Base-by-base conservation (phyloP, 768 basidiomycete genomes). In the Lentinula aciculospora region DNA sequence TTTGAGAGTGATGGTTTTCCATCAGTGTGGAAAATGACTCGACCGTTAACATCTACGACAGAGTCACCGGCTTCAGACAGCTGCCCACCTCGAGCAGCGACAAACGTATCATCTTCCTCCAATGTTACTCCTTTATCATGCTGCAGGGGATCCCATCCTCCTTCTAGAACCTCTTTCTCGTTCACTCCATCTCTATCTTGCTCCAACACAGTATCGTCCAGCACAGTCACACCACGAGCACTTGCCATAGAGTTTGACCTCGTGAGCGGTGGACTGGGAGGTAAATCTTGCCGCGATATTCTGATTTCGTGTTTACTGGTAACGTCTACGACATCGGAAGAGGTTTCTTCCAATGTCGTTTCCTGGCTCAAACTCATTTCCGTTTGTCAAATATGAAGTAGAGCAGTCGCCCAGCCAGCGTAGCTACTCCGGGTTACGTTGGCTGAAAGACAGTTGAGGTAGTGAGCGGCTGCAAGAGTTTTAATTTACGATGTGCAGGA, bases 211-310 rank as follows among this genome's bases (percentile, higher is more conserved):
- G 23, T 44, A n/a, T 42, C 54, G 10, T 56, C 40, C n/a, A 27
- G 2, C 34, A 27, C 19, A 25, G 23, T 44, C 13, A 36, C 37
- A 15, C 46, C 32, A 25, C 21, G 32, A 51, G 42, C 27, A 54
- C 62, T 61, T 44, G 61, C 58, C 7, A 58, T 59, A 46, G 65
- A 66, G 27, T 61, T 64, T 9, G 64, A 66, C 42, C 64, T 61
- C 13, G 71, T 68, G 36, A 70, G 65, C 32, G 70, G 63, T 19
- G 65, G 73, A 27, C 72, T 72, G 3, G 65, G 69, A 44, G 72
- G 69, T 23, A 69, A 46, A 25, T 53, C 64, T 48, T 68, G 66
- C 58, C 53, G 59, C 59, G 58, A 62, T 50, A 61, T 62, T 17
- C 58, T 63, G 44, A 60, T 64, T 62, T 59, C 62, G 12, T 53